Evolutionary conservation across 768 basidiomycete species (phyloP).

Genomic region (Calocera viscosa): DNA sequence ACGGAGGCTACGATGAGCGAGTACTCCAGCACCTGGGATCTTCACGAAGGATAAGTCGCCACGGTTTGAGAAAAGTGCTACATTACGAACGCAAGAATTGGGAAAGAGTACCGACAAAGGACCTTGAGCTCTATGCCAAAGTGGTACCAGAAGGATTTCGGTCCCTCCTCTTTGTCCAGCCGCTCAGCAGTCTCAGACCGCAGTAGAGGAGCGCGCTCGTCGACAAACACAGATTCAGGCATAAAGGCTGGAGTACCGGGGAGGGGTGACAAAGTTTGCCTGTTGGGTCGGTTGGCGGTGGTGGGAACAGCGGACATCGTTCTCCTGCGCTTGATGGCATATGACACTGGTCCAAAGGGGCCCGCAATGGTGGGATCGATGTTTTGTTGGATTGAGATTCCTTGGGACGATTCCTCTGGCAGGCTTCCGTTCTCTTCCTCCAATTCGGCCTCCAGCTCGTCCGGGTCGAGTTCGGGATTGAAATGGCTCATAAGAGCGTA

Average conservation of each 20-base stretch:
- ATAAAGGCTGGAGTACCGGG: neutral
- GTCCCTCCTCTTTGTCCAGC: neutral
- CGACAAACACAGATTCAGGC: neutral
- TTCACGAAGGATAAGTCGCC: slow-evolving; percentile 20
- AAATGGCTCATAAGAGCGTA: slow-evolving; percentile 7
- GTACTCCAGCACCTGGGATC: slow-evolving; percentile 73
- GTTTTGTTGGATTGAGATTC: neutral
- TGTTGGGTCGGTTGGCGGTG: neutral
- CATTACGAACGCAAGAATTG: neutral
- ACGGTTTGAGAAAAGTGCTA: neutral
- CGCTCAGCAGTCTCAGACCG: neutral
- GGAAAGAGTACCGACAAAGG: neutral
- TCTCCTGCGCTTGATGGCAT: neutral
- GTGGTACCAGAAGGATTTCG: neutral
- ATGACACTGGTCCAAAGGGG: neutral
- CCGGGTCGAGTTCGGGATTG: slow-evolving; percentile 1
- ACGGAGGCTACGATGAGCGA: slow-evolving; percentile 75
- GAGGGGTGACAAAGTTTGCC: neutral
- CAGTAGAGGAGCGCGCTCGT: neutral
- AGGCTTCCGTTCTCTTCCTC: neutral
- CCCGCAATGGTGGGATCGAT: neutral
- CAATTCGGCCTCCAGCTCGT: neutral
- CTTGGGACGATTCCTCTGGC: neutral
- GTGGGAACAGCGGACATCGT: neutral
- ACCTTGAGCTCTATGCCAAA: neutral